Conservation (phyloP, 331 rosid genomes). For the Phaseolus coccineus region DNA sequence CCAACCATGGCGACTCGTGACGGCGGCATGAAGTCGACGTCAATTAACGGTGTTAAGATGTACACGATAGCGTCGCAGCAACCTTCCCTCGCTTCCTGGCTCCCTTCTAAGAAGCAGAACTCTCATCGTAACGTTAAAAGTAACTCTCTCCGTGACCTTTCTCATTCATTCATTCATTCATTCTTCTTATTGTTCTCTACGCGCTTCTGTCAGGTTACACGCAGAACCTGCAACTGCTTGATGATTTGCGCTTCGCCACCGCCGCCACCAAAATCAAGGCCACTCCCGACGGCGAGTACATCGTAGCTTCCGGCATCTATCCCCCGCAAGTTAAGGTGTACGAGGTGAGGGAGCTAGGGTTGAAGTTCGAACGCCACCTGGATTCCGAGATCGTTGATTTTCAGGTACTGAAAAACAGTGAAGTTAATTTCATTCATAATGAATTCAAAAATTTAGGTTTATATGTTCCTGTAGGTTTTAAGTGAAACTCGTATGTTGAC, state of each 20-base stretch:
- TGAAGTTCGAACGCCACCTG: slow-evolving; percentile 95
- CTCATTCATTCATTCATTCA: neutral
- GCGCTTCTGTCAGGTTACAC: slow-evolving; percentile 60
- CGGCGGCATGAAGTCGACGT: slow-evolving; percentile 74
- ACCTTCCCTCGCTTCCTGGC: slow-evolving; percentile 81
- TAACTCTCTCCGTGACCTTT: slow-evolving; percentile 15
- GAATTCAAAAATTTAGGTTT: neutral
- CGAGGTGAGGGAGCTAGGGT: slow-evolving; percentile 76
- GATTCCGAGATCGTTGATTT: slow-evolving; percentile 92
- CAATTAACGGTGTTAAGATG: slow-evolving; percentile 76
- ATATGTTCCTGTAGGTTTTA: neutral
- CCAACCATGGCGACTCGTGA: slow-evolving; percentile 71
- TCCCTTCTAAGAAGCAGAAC: slow-evolving; percentile 67
- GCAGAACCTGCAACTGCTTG: slow-evolving; percentile 71
- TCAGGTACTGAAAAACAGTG: slow-evolving; percentile 59
- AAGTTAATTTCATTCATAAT: neutral
- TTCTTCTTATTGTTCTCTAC: neutral
- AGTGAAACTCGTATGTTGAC: neutral
- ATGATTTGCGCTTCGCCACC: slow-evolving; percentile 81
- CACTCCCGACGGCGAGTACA: slow-evolving; percentile 85
- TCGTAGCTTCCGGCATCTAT: slow-evolving; percentile 89
- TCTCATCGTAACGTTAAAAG: slow-evolving; percentile 73
- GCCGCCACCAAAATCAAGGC: slow-evolving; percentile 86
- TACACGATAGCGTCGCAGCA: slow-evolving; percentile 82
- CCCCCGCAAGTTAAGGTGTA: slow-evolving; percentile 96